Evolutionary conservation across 2,329 filamentous ascomycete genomes (phyloP), one percentile per base, ranked within the genome.

Genomic region (Calonectria pseudoturangicola): DNA sequence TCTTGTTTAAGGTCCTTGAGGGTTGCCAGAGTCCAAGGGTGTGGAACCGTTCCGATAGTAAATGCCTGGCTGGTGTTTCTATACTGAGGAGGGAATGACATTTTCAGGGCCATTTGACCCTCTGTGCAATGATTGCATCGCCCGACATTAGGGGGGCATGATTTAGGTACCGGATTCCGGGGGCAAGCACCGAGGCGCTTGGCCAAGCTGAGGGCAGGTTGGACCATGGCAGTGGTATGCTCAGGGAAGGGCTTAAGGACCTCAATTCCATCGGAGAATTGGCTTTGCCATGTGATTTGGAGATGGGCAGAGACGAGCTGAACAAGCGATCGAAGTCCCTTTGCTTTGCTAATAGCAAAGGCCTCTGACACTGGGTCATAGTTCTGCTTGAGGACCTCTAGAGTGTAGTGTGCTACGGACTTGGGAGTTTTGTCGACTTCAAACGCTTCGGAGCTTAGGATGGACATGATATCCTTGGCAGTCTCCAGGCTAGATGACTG

Each of bases 11-110:
- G 89, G 75, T 91, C 89, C 71, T 91, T 88, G 21, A 98, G 87
- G 15, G 92, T 90, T 67, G 92, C 90, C 50, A 95, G 88, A 1
- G 96, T 98, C 86, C 95, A 98, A 0, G 97, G 97, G 82, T 99
- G 97, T 0, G 96, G 96, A 15, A 98, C 93, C 0, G 92, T 94
- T 72, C 93, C 95, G 75, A 99, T 94, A 3, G 93, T 95, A 86
- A 95, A 98, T 18, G 93, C 82, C 1, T 87, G 88, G 16, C 92
- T 92, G 5, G 89, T 89, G 83, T 98, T 98, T 68, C 89, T 89
- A 83, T 95, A 97, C 21, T 89, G 85, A 3, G 89, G 84, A 3
- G 92, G 90, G 0, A 92, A 93, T n/a, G 88, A 87, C 76, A 98
- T 89, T 65, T 89, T 90, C 84, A 95, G 88, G 0, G 90, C 89